Conservation (phyloP, 495 filamentous ascomycete species). For the Cladorrhinum samala region DNA sequence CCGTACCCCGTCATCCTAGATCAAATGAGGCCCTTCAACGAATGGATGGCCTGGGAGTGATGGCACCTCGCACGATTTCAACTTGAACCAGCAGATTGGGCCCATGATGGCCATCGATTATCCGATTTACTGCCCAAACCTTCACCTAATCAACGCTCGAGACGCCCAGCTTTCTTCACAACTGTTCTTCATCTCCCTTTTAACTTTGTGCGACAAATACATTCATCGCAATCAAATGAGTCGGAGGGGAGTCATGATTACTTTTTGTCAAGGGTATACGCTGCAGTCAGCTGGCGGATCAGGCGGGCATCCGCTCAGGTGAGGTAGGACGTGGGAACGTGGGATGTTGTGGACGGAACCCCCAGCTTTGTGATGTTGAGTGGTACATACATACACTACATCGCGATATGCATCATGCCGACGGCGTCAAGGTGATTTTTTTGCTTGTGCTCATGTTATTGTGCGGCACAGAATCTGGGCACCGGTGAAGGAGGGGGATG, state of each 20-base stretch:
- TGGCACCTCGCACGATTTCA: no score
- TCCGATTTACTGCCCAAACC: no score
- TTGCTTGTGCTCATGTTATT: not conserved
- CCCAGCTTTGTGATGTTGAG: not conserved
- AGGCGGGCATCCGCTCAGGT: not conserved
- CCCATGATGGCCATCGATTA: no score
- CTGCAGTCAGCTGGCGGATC: not conserved
- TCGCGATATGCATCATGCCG: not conserved
- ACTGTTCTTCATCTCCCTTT: not conserved
- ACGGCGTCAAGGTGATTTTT: not conserved
- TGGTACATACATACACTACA: not conserved
- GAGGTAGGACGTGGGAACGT: not conserved
- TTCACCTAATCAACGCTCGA: no score
- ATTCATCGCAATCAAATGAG: not conserved
- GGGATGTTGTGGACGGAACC: not conserved
- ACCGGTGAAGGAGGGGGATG: not conserved
- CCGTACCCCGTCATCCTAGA: not conserved
- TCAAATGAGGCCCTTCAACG: not conserved
- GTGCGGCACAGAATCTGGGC: not conserved
- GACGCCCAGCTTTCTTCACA: no score
- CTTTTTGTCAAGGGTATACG: not conserved
- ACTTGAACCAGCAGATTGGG: no score
- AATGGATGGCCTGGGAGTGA: not conserved
- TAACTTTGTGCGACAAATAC: not conserved
- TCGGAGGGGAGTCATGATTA: not conserved